Percentiles rank a stretch among this genome's conserved stretches.
phyloP scores from a whole-genome alignment of 352 stramenopile species.

The Globisporangium abappressorium region DNA sequence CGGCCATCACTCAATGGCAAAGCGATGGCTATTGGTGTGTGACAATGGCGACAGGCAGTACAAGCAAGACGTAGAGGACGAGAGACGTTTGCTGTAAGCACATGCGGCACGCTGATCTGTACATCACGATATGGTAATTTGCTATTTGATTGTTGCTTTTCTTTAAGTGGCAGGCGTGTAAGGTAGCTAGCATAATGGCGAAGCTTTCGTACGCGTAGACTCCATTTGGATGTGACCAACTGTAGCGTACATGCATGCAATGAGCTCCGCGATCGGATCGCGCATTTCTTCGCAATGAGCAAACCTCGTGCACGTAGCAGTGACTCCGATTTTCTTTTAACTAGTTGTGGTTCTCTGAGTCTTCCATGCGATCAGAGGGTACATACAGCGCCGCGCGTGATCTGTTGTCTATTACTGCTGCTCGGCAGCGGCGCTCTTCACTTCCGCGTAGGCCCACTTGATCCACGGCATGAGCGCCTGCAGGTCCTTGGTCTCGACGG shows the following conservation, averaged over 20 bases:
- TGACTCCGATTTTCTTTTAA: not conserved
- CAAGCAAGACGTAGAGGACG: too few species aligned
- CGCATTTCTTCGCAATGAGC: not conserved
- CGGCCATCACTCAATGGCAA: too few species aligned
- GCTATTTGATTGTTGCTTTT: too few species aligned
- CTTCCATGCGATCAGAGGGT: not conserved
- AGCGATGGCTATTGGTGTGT: too few species aligned
- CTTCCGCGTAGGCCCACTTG: slow-evolving; percentile 95
- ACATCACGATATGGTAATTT: too few species aligned
- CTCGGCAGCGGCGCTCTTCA: slow-evolving; percentile 47
- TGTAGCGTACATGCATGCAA: not conserved
- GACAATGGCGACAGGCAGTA: too few species aligned
- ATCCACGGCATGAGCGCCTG: slow-evolving; percentile 98
- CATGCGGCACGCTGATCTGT: too few species aligned
- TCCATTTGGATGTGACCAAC: too few species aligned
- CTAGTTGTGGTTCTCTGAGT: not conserved
- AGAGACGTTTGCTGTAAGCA: too few species aligned
- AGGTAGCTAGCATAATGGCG: not conserved
- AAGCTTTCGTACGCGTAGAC: not conserved
- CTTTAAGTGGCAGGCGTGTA: not conserved
- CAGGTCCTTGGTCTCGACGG: slow-evolving; percentile 97
- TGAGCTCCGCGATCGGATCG: not conserved
- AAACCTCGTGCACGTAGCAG: not conserved
- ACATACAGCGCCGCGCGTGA: too few species aligned
- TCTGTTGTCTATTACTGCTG: slow-evolving; percentile 23